These are phyloP conservation scores for Sporodiniella umbellata DNA, from an alignment of 371 early-diverging fungal genomes.

Conservation along the genomic window DNA sequence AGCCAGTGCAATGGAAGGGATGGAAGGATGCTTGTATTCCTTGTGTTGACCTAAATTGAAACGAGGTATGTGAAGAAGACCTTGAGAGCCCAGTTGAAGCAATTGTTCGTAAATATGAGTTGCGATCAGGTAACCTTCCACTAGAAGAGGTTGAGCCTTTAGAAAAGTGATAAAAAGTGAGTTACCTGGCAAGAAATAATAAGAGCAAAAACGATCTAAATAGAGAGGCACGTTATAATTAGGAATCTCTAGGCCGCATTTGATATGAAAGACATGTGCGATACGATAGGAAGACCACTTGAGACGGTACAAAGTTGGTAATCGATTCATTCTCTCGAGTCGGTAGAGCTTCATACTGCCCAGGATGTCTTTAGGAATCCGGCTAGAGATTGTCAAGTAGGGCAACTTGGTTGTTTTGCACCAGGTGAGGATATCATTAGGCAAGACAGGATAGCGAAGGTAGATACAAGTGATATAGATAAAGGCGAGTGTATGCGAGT, in stretches of 20 bases:
- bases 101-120: conserved; percentile 3
- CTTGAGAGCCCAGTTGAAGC: too few relatives aligned
- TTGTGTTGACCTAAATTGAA: too few relatives aligned
- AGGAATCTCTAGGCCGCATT: conserved; percentile 8
- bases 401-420: conserved; percentile 17
- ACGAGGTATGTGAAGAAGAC: not conserved
- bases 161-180: too few relatives aligned
- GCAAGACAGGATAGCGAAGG: conserved; percentile 27
- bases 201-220: conserved; percentile 20
- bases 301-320: not conserved
- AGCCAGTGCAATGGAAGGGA: conserved; percentile 3
- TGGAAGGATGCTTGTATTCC: not conserved
- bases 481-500: conserved; percentile 12
- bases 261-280: not conserved
- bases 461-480: conserved; percentile 28
- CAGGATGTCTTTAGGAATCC: conserved; percentile 6
- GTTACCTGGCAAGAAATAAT: conserved; percentile 30
- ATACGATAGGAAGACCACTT: not conserved
- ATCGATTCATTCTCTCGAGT: not conserved
- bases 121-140: conserved; percentile 22
- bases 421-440: conserved; percentile 26
- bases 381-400: conserved; percentile 13
- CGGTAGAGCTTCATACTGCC: not conserved
- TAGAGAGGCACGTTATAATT: conserved; percentile 17
- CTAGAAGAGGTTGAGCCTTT: conserved; percentile 3